These are phyloP conservation scores for Antrodiella citrinella DNA, from an alignment of 768 basidiomycete genomes.

Conservation along the genomic window DNA sequence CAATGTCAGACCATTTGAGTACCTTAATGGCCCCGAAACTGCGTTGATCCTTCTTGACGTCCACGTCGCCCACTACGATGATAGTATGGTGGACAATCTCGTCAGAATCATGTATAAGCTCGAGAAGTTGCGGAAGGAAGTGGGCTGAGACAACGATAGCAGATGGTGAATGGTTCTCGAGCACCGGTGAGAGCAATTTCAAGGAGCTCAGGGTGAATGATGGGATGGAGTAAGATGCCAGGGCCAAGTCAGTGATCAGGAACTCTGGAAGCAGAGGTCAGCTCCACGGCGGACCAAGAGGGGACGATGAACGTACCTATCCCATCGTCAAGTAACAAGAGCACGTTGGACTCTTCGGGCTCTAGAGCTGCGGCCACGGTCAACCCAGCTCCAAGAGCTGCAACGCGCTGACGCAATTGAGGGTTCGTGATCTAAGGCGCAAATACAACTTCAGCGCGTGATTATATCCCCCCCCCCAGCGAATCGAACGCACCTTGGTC, in stretches of 20 bases:
- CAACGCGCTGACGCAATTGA: slow-evolving; percentile 59
- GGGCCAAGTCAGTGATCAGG: slow-evolving; percentile 69
- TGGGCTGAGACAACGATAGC: slow-evolving; percentile 65
- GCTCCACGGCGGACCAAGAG: slow-evolving; percentile 3
- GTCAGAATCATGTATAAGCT: slow-evolving; percentile 56
- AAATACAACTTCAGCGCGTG: neutral
- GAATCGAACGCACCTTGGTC: slow-evolving; percentile 49
- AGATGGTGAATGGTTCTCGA: slow-evolving; percentile 60
- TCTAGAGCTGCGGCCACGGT: slow-evolving; percentile 46
- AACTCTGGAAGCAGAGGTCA: slow-evolving; percentile 43
- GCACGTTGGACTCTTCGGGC: slow-evolving; percentile 53
- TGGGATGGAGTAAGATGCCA: slow-evolving; percentile 60
- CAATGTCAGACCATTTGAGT: slow-evolving; percentile 60
- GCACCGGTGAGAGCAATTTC: slow-evolving; percentile 52
- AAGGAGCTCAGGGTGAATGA: slow-evolving; percentile 59
- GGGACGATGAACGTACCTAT: slow-evolving; percentile 48
- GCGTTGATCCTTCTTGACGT: slow-evolving; percentile 31
- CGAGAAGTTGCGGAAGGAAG: slow-evolving; percentile 62
- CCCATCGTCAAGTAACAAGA: slow-evolving; percentile 74
- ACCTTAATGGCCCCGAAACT: slow-evolving; percentile 48
- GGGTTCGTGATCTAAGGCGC: slow-evolving; percentile 60
- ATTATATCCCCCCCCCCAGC: too few relatives aligned
- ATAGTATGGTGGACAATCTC: slow-evolving; percentile 45
- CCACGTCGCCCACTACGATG: slow-evolving; percentile 65
- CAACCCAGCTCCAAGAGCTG: slow-evolving; percentile 68